These are phyloP conservation scores for Epichloe glyceriae DNA, from an alignment of 2,329 filamentous ascomycete species.

Conservation along the genomic window DNA sequence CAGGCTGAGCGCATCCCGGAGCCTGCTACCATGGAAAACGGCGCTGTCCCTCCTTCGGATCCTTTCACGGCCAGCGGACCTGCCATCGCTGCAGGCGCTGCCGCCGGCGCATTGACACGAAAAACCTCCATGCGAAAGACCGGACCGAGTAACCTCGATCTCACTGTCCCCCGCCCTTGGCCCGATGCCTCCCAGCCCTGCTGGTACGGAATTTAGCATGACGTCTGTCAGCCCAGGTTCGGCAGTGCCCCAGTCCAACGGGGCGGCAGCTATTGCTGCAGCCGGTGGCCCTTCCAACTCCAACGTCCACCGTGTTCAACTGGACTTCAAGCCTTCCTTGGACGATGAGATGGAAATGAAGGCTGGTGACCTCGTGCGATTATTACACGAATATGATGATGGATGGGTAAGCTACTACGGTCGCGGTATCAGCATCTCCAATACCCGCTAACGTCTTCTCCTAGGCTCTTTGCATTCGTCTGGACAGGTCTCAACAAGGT, in stretches of 20 bases:
- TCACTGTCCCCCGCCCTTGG: slow-evolving; percentile 32
- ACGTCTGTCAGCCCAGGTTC: slow-evolving; percentile 37
- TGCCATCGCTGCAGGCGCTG: slow-evolving; percentile 15
- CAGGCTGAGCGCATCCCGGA: slow-evolving; percentile 38
- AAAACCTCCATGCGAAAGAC: slow-evolving; percentile 45
- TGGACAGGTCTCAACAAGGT: slow-evolving; percentile 85
- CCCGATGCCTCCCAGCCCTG: slow-evolving; percentile 41
- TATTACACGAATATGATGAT: slow-evolving; percentile 95
- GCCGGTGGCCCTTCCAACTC: slow-evolving; percentile 46
- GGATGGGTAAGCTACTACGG: slow-evolving; percentile 64
- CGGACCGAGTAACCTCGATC: slow-evolving; percentile 36
- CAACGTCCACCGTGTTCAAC: slow-evolving; percentile 79
- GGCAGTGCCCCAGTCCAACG: slow-evolving; percentile 21
- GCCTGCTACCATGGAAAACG: slow-evolving; percentile 25
- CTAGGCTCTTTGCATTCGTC: slow-evolving; percentile 71
- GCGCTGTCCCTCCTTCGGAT: slow-evolving; percentile 11
- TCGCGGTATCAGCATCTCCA: slow-evolving; percentile 11
- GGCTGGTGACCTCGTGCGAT: slow-evolving; percentile 70
- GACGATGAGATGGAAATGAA: slow-evolving; percentile 78
- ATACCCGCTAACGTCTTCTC: background rate
- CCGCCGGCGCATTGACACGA: slow-evolving; percentile 30
- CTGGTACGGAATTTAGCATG: slow-evolving; percentile 50
- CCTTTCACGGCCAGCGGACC: slow-evolving; percentile 26
- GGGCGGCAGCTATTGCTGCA: slow-evolving; percentile 47
- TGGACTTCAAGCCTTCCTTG: slow-evolving; percentile 88